These are phyloP conservation scores for Mortierella sp. DNA, from an alignment of 371 early-diverging fungal genomes.

Conservation along the genomic window DNA sequence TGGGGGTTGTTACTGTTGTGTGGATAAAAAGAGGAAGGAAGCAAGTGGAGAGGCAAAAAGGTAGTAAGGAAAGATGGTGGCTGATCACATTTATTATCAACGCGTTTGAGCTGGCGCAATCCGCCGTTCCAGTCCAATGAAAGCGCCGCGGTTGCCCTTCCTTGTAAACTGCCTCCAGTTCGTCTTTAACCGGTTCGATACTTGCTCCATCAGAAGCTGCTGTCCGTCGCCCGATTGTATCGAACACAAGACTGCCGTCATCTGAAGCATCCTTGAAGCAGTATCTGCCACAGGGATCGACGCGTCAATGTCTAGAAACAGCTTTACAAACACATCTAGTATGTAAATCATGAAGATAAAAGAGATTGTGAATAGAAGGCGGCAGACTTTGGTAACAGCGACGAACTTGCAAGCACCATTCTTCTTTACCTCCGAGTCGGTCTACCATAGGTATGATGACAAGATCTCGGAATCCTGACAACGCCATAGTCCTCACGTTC, in stretches of 20 bases:
- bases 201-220: constrained; percentile 66
- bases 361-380: too few relatives aligned
- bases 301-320: constrained; percentile 75
- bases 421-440: constrained; percentile 71
- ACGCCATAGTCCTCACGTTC: constrained; percentile 74
- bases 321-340: constrained; percentile 72
- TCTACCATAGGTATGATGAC: constrained; percentile 75
- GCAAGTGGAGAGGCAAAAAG: too few relatives aligned
- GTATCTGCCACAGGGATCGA: constrained; percentile 77
- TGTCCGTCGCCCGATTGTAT: constrained; percentile 62
- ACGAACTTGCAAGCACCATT: too few relatives aligned
- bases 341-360: not conserved
- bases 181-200: constrained; percentile 63
- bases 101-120: constrained; percentile 14
- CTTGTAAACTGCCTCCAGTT: constrained; percentile 75
- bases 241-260: constrained; percentile 76
- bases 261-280: constrained; percentile 80
- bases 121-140: constrained; percentile 60
- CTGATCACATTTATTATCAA: not conserved
- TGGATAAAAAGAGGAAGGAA: too few relatives aligned
- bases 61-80: too few relatives aligned
- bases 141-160: constrained; percentile 68
- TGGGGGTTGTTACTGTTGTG: too few relatives aligned
- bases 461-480: constrained; percentile 76
- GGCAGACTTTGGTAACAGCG: too few relatives aligned